Conservation (phyloP, 2,329 filamentous ascomycete species). For the Phaeosphaeriaceae sp. region DNA sequence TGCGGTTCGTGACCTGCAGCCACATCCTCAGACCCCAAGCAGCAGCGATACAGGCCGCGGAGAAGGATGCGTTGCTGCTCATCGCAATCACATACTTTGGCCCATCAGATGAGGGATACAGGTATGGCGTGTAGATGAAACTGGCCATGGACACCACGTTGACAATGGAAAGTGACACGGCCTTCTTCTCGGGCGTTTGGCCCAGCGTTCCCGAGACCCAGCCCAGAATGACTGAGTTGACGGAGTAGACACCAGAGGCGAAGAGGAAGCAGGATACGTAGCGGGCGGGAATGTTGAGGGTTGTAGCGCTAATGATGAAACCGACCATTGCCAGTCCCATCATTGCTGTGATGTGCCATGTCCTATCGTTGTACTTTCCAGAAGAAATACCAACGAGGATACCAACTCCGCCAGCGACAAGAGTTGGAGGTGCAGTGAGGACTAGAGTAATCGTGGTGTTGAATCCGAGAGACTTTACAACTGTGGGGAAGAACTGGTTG, state of each 20-base stretch:
- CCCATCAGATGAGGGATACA: constrained; percentile 40
- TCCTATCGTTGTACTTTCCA: constrained; percentile 50
- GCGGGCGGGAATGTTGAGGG: constrained; percentile 45
- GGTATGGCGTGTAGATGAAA: constrained; percentile 53
- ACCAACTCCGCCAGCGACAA: constrained; percentile 32
- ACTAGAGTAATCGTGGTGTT: constrained; percentile 59
- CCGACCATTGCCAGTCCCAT: constrained; percentile 48
- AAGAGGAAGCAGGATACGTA: constrained; percentile 39
- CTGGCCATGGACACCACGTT: constrained; percentile 51
- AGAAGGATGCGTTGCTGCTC: constrained; percentile 30
- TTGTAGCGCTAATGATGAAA: constrained; percentile 47
- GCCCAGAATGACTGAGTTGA: constrained; percentile 45
- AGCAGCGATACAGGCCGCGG: constrained; percentile 17
- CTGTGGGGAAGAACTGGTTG: constrained; percentile 55
- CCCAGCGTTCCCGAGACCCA: constrained; percentile 54
- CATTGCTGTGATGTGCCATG: constrained; percentile 50
- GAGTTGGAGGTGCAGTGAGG: constrained; percentile 50
- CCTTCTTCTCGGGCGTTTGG: constrained; percentile 55
- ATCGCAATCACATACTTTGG: constrained; percentile 32
- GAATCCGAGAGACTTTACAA: constrained; percentile 61
- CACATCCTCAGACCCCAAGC: constrained; percentile 23
- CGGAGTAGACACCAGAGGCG: constrained; percentile 30
- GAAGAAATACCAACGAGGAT: constrained; percentile 46
- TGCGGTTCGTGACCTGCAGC: constrained; percentile 18
- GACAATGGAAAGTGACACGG: constrained; percentile 52